Evolutionary conservation across 164 flowering plant species (phyloP), one percentile per base, ranked within the genome.

Genomic region (Macadamia integrifolia): DNA sequence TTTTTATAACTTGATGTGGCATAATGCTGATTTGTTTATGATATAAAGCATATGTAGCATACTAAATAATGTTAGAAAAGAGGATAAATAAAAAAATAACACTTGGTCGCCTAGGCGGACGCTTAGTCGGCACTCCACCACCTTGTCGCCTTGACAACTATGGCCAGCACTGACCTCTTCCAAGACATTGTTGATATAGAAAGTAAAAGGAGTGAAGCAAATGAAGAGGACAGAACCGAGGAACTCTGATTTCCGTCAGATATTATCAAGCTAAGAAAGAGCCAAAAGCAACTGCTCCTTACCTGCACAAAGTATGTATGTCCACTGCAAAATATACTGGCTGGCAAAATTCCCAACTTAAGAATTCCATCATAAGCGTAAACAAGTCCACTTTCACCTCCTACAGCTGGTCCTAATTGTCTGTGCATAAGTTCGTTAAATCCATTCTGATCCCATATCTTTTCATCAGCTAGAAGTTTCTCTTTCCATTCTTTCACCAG

Each of bases 251-350:
- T 32, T 11, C 32, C 62, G 14, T n/a, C 6, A 28, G 28, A 50
- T 42, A 44, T 53, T 66, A 66, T 62, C 67, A 7, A 7, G 6
- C 50, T 6, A 56, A 62, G 52, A 58, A 1, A 44, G 15, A 2
- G 18, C 62, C 48, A 23, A 32, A 60, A 58, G 30, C 13, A 57
- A 18, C 11, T 62, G 65, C 62, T 40, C 40, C 61, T 56, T 82
- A 90, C 99, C 98, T 94, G 99, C 60, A 94, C 96, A 79, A 94
- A 94, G 78, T 83, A 94, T 32, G 99, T 94, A 76, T 94, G 99
- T 7, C 99, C 97, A 78, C 99, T 94, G 67, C 99, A 94, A 76
- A 94, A 94, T 67, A 94, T 85, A 71, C 97, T 94, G 64, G 92
- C 93, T 13, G 98, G 99, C 62, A 94, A 81, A 65, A 92, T 50